These are phyloP conservation scores for Aspergillus avenaceus DNA, from an alignment of 495 filamentous ascomycete genomes.

Conservation along the genomic window DNA sequence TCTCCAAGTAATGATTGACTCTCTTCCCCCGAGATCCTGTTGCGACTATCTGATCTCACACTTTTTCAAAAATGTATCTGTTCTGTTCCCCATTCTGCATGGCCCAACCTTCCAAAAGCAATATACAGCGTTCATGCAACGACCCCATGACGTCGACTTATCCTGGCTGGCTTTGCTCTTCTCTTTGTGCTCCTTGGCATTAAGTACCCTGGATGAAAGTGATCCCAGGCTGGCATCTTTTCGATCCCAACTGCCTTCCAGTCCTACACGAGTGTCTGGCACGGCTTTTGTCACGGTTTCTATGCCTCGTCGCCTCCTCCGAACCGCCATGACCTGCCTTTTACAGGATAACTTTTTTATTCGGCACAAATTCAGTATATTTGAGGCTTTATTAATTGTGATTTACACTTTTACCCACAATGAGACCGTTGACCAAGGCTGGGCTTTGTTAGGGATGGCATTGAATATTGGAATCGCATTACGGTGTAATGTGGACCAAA, in stretches of 20 bases:
- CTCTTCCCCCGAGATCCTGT: slow-evolving; percentile 9
- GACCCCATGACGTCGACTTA: slow-evolving; percentile 4
- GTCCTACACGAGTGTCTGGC: not conserved
- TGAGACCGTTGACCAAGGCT: slow-evolving; percentile 14
- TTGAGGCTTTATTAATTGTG: slow-evolving; percentile 16
- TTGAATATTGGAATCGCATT: slow-evolving; percentile 20
- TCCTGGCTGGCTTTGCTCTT: slow-evolving; percentile 19
- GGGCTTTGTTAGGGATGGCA: slow-evolving; percentile 17
- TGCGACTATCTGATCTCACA: slow-evolving; percentile 18
- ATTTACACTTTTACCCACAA: slow-evolving; percentile 15
- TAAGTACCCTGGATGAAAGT: slow-evolving; percentile 11
- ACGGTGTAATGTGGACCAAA: slow-evolving; percentile 4
- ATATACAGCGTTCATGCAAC: slow-evolving; percentile 11
- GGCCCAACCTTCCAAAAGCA: slow-evolving; percentile 20
- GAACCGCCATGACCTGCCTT: slow-evolving; percentile 10
- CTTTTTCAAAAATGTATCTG: slow-evolving; percentile 11
- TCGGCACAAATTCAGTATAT: slow-evolving; percentile 12
- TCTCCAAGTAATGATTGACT: slow-evolving; percentile 5
- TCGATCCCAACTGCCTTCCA: not conserved
- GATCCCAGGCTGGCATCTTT: slow-evolving; percentile 8
- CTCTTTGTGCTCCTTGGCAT: slow-evolving; percentile 9
- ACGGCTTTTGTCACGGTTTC: not conserved
- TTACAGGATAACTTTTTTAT: slow-evolving; percentile 10
- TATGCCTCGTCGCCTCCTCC: not conserved
- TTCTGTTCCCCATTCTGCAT: slow-evolving; percentile 21